Evolutionary conservation across 2,329 filamentous ascomycete species (phyloP).

Genomic region (Talaromyces funiculosus): DNA sequence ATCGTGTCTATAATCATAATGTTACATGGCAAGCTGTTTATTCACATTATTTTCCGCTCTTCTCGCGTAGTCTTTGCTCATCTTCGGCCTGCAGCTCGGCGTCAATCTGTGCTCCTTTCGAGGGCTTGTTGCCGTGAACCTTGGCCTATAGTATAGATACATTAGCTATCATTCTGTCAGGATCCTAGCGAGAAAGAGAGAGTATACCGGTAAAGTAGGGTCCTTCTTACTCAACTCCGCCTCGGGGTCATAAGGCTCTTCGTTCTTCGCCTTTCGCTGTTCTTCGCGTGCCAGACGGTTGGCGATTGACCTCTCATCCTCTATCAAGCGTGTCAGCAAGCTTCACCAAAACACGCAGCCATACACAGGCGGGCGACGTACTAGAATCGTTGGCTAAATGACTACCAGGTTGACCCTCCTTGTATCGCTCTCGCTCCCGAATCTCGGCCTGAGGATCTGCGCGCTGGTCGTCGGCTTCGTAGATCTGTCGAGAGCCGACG

Average conservation of each 20-base stretch:
- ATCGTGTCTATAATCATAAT: not conserved
- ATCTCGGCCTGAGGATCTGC: constrained; percentile 53
- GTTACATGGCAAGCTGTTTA: not conserved
- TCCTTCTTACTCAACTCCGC: constrained; percentile 37
- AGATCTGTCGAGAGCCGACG: constrained; percentile 61
- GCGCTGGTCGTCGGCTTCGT: constrained; percentile 73
- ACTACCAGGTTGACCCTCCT: constrained; percentile 66
- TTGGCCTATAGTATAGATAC: constrained; percentile 28
- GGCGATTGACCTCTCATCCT: constrained; percentile 42
- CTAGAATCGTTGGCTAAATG: constrained; percentile 68
- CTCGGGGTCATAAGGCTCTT: constrained; percentile 27
- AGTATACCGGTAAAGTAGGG: constrained; percentile 38
- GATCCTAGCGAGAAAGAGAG: too few relatives aligned
- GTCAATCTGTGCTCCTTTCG: constrained; percentile 44
- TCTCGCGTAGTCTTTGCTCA: constrained; percentile 40
- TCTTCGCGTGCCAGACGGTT: constrained; percentile 30
- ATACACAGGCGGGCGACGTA: constrained; percentile 33
- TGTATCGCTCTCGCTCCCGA: constrained; percentile 54
- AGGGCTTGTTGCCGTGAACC: constrained; percentile 43
- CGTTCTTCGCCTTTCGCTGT: constrained; percentile 22
- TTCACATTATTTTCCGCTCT: constrained; percentile 29
- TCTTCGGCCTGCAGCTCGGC: constrained; percentile 41
- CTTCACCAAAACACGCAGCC: not conserved
- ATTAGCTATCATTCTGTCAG: not conserved
- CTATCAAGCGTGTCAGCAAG: constrained; percentile 17